Percentiles rank a stretch among this genome's conserved stretches.
Evolutionary conservation across 1,139 yeast genomes (phyloP).

Genomic region (Eremothecium cymbalariae): DNA sequence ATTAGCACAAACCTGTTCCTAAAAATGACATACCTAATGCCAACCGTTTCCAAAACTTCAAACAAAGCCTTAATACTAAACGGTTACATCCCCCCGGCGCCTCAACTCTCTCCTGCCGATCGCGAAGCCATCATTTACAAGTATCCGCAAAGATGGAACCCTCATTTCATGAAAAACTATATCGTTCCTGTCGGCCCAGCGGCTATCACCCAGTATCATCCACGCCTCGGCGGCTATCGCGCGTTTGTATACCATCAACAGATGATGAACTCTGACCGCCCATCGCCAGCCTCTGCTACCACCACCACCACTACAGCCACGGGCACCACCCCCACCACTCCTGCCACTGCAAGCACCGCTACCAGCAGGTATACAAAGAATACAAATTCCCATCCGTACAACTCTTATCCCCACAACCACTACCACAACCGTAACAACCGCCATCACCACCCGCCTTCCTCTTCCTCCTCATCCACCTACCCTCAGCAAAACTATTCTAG

Average conservation of each 20-base stretch:
- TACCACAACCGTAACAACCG: too few relatives aligned
- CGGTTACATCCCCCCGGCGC: slow-evolving; percentile 60
- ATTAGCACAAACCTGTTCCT: slow-evolving; percentile 50
- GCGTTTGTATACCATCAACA: slow-evolving; percentile 23
- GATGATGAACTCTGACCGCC: too few relatives aligned
- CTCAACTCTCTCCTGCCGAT: slow-evolving; percentile 62
- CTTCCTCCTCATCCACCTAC: too few relatives aligned
- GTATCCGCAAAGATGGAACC: slow-evolving; percentile 27
- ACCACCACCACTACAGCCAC: too few relatives aligned
- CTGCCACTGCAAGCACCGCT: too few relatives aligned
- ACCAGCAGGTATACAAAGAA: too few relatives aligned
- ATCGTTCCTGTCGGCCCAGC: slow-evolving; percentile 33
- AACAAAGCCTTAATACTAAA: slow-evolving; percentile 81
- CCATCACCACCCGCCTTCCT: too few relatives aligned
- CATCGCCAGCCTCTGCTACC: too few relatives aligned
- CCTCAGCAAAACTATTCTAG: too few relatives aligned
- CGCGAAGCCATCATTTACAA: slow-evolving; percentile 49
- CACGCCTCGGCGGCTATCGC: slow-evolving; percentile 39
- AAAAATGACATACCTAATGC: slow-evolving; percentile 52
- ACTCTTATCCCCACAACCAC: too few relatives aligned
- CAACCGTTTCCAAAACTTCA: slow-evolving; percentile 38
- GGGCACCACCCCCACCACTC: too few relatives aligned
- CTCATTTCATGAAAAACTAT: slow-evolving; percentile 26
- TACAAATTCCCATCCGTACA: too few relatives aligned
- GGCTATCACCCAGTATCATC: slow-evolving; percentile 34